phyloP scores from a whole-genome alignment of 1,284 basidiomycete genomes.

The Wolfiporia cocos region DNA sequence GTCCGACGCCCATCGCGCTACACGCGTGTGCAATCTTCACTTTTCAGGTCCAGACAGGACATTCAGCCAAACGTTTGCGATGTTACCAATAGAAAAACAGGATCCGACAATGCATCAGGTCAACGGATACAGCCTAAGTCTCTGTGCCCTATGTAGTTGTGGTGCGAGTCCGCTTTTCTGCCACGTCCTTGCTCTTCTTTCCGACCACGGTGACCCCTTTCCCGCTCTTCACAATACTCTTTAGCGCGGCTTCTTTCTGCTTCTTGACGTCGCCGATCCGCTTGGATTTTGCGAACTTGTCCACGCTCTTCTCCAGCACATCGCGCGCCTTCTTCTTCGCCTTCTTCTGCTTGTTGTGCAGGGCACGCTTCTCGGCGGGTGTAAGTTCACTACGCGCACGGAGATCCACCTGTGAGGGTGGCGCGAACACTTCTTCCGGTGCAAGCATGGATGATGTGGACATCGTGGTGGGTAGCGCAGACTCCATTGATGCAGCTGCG shows the following conservation, averaged over 20 bases:
- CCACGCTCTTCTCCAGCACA: conserved; percentile 60
- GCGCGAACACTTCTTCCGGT: conserved; percentile 87
- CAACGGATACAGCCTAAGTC: too few relatives aligned
- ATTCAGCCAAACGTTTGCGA: too few relatives aligned
- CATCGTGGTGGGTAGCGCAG: conserved; percentile 81
- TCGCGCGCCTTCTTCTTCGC: conserved; percentile 68
- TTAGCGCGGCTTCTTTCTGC: conserved; percentile 78
- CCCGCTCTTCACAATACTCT: conserved; percentile 75
- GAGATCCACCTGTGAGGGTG: conserved; percentile 41
- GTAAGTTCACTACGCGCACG: conserved; percentile 78
- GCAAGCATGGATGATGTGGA: conserved; percentile 81
- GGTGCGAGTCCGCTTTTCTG: conserved; percentile 27
- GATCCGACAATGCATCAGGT: too few relatives aligned
- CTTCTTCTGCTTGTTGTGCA: conserved; percentile 72
- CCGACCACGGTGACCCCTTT: conserved; percentile 87
- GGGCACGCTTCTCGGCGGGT: conserved; percentile 75
- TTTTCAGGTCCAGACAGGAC: too few relatives aligned
- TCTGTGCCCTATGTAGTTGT: too few relatives aligned
- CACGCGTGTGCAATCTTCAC: too few relatives aligned
- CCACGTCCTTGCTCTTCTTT: conserved; percentile 45
- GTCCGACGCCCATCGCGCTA: too few relatives aligned
- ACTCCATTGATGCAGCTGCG: conserved; percentile 84
- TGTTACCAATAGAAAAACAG: too few relatives aligned
- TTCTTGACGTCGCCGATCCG: conserved; percentile 52
- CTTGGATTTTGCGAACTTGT: conserved; percentile 54